Conservation (phyloP, 23 red algal genomes). For the Gracilariopsis chorda region DNA sequence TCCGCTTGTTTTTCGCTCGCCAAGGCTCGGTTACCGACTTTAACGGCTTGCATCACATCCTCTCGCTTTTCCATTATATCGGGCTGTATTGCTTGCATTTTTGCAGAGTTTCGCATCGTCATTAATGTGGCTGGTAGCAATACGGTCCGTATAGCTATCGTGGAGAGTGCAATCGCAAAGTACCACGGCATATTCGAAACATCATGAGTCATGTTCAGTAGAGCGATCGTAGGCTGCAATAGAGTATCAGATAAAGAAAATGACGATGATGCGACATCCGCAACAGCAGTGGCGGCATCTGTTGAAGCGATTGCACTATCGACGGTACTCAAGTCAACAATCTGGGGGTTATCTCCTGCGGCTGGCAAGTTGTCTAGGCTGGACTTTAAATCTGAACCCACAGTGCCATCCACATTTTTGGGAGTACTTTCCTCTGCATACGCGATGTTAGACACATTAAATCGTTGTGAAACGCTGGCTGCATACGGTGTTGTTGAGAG, state of each 20-base stretch:
- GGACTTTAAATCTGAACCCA: background rate
- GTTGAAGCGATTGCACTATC: background rate
- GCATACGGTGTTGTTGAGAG: background rate
- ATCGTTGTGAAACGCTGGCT: background rate
- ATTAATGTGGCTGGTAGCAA: slow-evolving; percentile 75
- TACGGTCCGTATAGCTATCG: slow-evolving; percentile 57
- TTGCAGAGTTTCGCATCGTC: slow-evolving; percentile 78
- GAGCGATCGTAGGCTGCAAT: slow-evolving; percentile 30
- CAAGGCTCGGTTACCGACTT: slow-evolving; percentile 39
- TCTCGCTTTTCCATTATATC: slow-evolving; percentile 64
- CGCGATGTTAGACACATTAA: background rate
- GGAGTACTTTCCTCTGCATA: background rate
- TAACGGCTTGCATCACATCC: slow-evolving; percentile 53
- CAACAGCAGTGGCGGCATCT: background rate
- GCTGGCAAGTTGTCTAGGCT: background rate
- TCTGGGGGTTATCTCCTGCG: background rate
- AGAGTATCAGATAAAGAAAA: slow-evolving; percentile 44
- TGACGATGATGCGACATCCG: slow-evolving; percentile 6
- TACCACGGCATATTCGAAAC: slow-evolving; percentile 86
- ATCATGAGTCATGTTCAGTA: slow-evolving; percentile 58
- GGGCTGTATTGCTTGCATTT: slow-evolving; percentile 53
- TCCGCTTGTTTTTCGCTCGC: slow-evolving; percentile 48
- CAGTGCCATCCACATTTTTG: background rate
- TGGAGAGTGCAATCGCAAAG: slow-evolving; percentile 63
- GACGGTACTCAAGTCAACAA: background rate